phyloP scores from a whole-genome alignment of 2,329 filamentous ascomycete genomes.

The Alternaria longipes region DNA sequence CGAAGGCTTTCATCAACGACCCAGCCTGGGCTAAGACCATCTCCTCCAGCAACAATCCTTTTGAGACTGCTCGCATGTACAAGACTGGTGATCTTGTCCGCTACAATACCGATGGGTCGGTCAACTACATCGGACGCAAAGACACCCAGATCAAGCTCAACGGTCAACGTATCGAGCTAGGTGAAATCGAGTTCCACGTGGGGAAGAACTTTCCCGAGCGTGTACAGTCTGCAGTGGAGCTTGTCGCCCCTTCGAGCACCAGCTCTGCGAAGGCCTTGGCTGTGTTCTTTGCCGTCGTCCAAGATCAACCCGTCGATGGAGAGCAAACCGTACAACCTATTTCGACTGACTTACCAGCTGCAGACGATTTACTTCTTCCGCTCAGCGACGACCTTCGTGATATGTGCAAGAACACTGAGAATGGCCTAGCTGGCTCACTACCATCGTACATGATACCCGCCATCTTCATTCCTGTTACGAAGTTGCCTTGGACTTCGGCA shows the following conservation, averaged over 20 bases:
- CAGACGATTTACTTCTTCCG: conserved; percentile 42
- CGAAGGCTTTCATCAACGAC: conserved; percentile 43
- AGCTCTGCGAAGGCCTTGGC: conserved; percentile 42
- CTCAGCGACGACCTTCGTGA: conserved; percentile 37
- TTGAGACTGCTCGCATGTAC: conserved; percentile 27
- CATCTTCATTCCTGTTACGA: conserved; percentile 43
- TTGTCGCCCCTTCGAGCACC: conserved; percentile 43
- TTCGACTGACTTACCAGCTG: conserved; percentile 29
- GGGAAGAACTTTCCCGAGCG: conserved; percentile 44
- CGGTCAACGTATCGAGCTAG: conserved; percentile 43
- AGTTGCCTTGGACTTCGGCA: conserved; percentile 45
- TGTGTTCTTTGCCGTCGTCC: conserved; percentile 41
- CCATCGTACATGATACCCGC: conserved; percentile 49
- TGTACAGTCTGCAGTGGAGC: conserved; percentile 45
- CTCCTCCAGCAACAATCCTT: conserved; percentile 23
- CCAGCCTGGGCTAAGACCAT: conserved; percentile 32
- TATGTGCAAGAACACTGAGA: conserved; percentile 44
- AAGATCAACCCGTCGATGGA: conserved; percentile 15
- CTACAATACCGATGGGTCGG: conserved; percentile 38
- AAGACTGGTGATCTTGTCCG: conserved; percentile 33
- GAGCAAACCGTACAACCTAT: conserved; percentile 24
- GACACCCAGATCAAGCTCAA: conserved; percentile 45
- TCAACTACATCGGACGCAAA: conserved; percentile 39
- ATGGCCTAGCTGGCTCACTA: conserved; percentile 38
- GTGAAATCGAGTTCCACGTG: conserved; percentile 44